Conservation (phyloP, 2,329 filamentous ascomycete species). For the Xylaria digitata region DNA sequence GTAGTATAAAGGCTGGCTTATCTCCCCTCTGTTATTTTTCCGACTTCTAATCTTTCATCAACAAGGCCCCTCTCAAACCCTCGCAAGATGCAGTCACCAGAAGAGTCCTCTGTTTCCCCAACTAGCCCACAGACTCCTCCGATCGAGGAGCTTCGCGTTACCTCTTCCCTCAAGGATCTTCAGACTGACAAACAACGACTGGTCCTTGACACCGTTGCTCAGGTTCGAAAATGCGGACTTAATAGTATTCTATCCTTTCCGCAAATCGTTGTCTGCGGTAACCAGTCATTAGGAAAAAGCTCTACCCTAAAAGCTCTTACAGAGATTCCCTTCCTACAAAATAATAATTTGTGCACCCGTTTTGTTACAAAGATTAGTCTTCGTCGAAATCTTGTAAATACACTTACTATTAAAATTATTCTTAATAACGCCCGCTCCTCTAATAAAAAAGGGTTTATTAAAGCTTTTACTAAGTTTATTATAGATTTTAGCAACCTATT, state of each 20-base stretch:
- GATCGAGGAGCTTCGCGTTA: conserved; percentile 2
- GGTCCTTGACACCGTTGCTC: conserved; percentile 19
- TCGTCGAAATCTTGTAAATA: conserved; percentile 48
- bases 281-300: conserved; percentile 67
- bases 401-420: conserved; percentile 27
- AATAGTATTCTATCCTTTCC: conserved; percentile 48
- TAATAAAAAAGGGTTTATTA: conserved; percentile 9
- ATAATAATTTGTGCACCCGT: conserved; percentile 65
- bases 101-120: conserved; percentile 6
- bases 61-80: not conserved
- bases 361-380: conserved; percentile 67
- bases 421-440: conserved; percentile 19
- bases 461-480: conserved; percentile 15
- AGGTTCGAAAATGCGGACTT: conserved; percentile 25
- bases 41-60: not conserved
- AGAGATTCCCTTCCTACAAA: conserved; percentile 63
- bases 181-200: conserved; percentile 26
- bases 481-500: conserved; percentile 30
- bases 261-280: conserved; percentile 65
- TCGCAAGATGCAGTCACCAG: conserved; percentile 10
- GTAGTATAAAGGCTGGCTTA: too few relatives aligned
- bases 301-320: conserved; percentile 69
- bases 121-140: not conserved
- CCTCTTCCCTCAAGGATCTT: conserved; percentile 18
- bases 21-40: too few relatives aligned